These are phyloP conservation scores for Hibiscus mutabilis DNA, from an alignment of 345 rosid species.

Conservation along the genomic window DNA sequence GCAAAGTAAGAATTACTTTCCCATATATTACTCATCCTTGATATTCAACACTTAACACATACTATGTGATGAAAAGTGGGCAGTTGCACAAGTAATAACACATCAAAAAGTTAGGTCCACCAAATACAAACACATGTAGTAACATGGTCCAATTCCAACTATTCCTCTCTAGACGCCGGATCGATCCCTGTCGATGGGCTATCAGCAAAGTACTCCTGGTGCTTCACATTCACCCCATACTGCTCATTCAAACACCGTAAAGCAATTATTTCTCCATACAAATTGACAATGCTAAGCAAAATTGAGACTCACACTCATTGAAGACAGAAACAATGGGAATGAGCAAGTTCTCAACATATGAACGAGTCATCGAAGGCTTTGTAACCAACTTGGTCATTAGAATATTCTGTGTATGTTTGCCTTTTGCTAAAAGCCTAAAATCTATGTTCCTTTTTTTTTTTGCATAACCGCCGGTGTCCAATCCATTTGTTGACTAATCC, in stretches of 20 bases:
- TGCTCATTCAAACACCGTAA: slow-evolving; percentile 27
- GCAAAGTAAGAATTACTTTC: no score
- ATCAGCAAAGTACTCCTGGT: slow-evolving; percentile 87
- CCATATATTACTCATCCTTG: background rate
- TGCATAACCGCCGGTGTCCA: no score
- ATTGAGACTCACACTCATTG: background rate
- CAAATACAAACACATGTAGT: background rate
- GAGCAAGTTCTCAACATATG: background rate
- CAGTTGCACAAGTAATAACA: background rate
- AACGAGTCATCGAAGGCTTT: slow-evolving; percentile 13
- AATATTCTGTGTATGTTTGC: background rate
- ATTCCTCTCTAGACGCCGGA: slow-evolving; percentile 55
- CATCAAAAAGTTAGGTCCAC: background rate
- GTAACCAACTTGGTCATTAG: slow-evolving; percentile 8
- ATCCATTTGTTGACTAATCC: no score
- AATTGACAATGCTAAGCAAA: background rate
- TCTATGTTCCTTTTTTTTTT: no score
- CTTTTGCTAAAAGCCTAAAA: no score
- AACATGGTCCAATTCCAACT: background rate
- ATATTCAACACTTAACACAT: background rate
- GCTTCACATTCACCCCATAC: slow-evolving; percentile 90
- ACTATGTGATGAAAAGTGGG: background rate
- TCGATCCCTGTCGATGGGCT: slow-evolving; percentile 62
- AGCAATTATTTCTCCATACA: background rate
- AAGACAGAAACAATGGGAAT: background rate